Percentiles rank a stretch among this genome's conserved stretches.
phyloP scores from a whole-genome alignment of 2,329 filamentous ascomycete genomes.

The Sporothrix globosa region DNA sequence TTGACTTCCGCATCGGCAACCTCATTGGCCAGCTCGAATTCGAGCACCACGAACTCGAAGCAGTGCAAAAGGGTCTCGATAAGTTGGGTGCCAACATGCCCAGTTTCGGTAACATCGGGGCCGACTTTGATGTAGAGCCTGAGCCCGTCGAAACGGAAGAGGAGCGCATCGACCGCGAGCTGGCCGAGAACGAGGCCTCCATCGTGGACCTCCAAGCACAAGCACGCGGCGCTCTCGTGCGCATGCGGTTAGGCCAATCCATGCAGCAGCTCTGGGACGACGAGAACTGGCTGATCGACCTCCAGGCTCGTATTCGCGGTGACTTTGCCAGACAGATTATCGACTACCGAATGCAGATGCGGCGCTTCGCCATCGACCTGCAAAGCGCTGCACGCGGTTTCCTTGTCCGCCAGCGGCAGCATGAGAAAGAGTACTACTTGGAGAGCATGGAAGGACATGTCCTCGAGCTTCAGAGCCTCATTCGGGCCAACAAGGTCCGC shows the following conservation, averaged over 20 bases:
- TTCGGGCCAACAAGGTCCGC: constrained; percentile 69
- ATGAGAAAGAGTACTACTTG: constrained; percentile 67
- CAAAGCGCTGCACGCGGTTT: constrained; percentile 80
- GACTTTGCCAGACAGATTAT: constrained; percentile 84
- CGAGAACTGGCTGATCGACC: constrained; percentile 74
- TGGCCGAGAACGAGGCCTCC: constrained; percentile 72
- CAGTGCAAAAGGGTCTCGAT: constrained; percentile 94
- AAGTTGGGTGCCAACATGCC: constrained; percentile 95
- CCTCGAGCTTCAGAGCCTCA: constrained; percentile 78
- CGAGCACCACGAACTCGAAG: constrained; percentile 95
- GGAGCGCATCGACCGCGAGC: constrained; percentile 79
- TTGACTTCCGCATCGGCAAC: constrained; percentile 95
- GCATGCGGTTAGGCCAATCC: constrained; percentile 73
- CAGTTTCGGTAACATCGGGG: constrained; percentile 95
- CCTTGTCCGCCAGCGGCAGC: constrained; percentile 67
- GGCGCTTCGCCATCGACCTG: constrained; percentile 73
- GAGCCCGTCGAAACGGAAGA: constrained; percentile 88
- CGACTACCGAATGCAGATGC: constrained; percentile 81
- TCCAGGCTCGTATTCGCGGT: constrained; percentile 85
- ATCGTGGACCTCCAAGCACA: constrained; percentile 86
- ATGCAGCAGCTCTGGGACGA: constrained; percentile 92
- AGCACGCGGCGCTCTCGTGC: constrained; percentile 75
- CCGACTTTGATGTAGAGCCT: constrained; percentile 88
- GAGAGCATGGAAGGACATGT: constrained; percentile 72
- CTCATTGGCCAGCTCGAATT: constrained; percentile 95